Evolutionary conservation across 805 yeast species (phyloP), one percentile per base, ranked within the genome.

Genomic region (Candida ipomoeae): DNA sequence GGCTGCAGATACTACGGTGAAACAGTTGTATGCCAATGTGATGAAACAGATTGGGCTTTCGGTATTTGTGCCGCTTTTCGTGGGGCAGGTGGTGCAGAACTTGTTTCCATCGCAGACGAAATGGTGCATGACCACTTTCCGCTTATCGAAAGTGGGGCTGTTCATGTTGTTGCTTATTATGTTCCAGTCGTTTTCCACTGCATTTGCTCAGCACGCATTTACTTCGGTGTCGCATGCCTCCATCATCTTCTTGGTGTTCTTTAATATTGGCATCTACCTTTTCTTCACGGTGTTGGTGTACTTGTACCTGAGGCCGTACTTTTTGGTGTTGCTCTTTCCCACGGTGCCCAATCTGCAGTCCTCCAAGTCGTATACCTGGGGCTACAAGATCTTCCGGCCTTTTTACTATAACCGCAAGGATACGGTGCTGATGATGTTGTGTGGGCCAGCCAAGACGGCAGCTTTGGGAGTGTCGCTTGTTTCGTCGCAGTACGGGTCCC

Each of bases 391-490:
- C 1, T 66, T 82, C 51, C 65, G 74, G 48, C 92, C 92, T 1
- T 88, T 87, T 59, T 86, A 85, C 66, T 86, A 86, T 66, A 74
- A 76, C 59, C 79, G 84, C 57, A 66, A 72, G 46, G 96, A 90
- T 61, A 81, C 96, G 0, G 87, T 88, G 34, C 77, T 91, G 11
- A 78, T 90, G 46, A 79, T 89, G 85, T 76, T 89, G 52, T 88
- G 96, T 67, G 96, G 96, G 10, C 92, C 96, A 5, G 96, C 97
- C 2, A 90, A 89, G 66, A 89, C 96, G 0, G 96, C 96, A 0
- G 96, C 96, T 0, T 72, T 89, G 46, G 97, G 96, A 35, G 96
- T 89, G 3, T 86, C 96, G 1, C 72, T 89, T 46, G 75, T 86
- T n/a, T 75, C 90, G 1, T 81, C 92, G 0, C 92, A 87, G 64